These are phyloP conservation scores for Capsicum rhomboideum DNA, from an alignment of 257 asterid species.

Conservation along the genomic window DNA sequence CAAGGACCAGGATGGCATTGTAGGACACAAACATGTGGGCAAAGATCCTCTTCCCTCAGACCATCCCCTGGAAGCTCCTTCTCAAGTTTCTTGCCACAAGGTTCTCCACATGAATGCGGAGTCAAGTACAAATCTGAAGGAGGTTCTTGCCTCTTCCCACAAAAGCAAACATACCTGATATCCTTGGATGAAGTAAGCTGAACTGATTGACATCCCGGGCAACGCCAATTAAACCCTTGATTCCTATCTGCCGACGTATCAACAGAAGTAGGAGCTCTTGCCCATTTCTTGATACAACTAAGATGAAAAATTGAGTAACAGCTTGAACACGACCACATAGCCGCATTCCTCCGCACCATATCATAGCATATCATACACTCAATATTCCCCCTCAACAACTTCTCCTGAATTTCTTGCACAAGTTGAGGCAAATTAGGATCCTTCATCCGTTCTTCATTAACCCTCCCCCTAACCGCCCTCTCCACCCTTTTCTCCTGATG, in stretches of 20 bases:
- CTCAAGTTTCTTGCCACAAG: conserved; percentile 84
- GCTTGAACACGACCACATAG: conserved; percentile 91
- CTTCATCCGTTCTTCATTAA: conserved; percentile 17
- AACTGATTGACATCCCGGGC: conserved; percentile 98
- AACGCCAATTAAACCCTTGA: conserved; percentile 90
- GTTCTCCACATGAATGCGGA: conserved; percentile 98
- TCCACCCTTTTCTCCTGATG: conserved; percentile 16
- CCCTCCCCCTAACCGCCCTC: conserved; percentile 33
- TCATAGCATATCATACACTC: conserved; percentile 99
- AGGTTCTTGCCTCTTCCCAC: conserved; percentile 87
- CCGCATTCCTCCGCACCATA: conserved; percentile 87
- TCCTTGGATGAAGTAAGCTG: conserved; percentile 82
- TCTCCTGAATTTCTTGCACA: conserved; percentile 94
- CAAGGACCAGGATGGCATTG: conserved; percentile 99
- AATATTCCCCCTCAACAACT: conserved; percentile 64
- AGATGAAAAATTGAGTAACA: conserved; percentile 91
- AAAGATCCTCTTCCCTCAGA: conserved; percentile 59
- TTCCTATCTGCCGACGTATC: conserved; percentile 77
- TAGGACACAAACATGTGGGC: conserved; percentile 90
- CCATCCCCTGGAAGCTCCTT: conserved; percentile 56
- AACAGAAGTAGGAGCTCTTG: conserved; percentile 90
- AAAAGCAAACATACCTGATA: conserved; percentile 75
- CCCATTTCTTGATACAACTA: conserved; percentile 90
- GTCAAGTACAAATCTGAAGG: conserved; percentile 89
- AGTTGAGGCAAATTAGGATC: conserved; percentile 66